Conservation (phyloP, 257 asterid genomes). For the Ophiorrhiza pumila region DNA sequence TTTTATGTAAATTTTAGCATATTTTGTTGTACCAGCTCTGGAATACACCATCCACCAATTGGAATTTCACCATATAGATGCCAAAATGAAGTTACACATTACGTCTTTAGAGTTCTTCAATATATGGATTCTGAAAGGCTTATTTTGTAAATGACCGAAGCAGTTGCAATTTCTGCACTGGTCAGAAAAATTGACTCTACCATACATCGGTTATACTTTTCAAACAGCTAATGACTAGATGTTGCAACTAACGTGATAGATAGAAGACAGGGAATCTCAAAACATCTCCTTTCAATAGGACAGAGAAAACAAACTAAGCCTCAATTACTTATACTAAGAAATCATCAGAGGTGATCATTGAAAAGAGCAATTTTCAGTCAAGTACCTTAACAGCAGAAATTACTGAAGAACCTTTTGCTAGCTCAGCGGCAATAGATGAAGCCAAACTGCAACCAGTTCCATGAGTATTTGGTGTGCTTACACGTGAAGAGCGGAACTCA, state of each 20-base stretch:
- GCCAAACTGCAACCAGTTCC: slow-evolving; percentile 99
- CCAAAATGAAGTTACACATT: not conserved
- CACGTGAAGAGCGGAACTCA: slow-evolving; percentile 70
- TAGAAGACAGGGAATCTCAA: not conserved
- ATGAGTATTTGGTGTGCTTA: slow-evolving; percentile 69
- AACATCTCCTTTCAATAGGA: not conserved
- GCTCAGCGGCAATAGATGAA: slow-evolving; percentile 87
- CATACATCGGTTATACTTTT: not conserved
- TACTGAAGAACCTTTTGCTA: slow-evolving; percentile 78
- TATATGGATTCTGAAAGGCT: not conserved
- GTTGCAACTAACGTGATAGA: not conserved
- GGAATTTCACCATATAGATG: not conserved
- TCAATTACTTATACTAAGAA: not conserved
- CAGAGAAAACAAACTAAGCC: slow-evolving; percentile 2
- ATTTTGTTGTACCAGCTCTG: not conserved
- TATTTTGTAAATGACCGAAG: not conserved
- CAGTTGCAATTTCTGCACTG: not conserved
- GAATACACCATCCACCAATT: not conserved
- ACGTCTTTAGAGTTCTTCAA: not conserved
- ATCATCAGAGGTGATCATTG: not conserved
- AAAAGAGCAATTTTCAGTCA: not conserved
- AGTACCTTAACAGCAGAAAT: slow-evolving; percentile 75
- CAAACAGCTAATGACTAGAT: not conserved
- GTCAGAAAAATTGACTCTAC: not conserved
- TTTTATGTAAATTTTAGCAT: not conserved